Conservation (phyloP, 805 yeast genomes). For the Nakazawaea sp. region DNA sequence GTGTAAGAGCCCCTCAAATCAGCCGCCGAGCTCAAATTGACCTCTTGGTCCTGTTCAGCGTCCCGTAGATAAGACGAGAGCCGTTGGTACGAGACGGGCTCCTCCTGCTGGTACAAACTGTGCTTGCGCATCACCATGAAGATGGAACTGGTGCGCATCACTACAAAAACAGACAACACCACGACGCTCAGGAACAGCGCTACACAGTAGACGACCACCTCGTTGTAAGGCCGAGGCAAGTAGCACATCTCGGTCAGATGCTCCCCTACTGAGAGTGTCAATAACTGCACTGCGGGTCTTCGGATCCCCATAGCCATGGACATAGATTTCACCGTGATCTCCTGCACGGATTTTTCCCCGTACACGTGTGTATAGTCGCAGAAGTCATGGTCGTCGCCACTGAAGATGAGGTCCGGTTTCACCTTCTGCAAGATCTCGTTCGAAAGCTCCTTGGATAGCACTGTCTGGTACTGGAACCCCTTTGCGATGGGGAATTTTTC, state of each 20-base stretch:
- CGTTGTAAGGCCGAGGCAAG: constrained; percentile 38
- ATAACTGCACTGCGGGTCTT: constrained; percentile 70
- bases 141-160: constrained; percentile 5
- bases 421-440: constrained; percentile 48
- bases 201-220: constrained; percentile 29
- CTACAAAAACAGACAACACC: constrained; percentile 2
- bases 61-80: constrained; percentile 3
- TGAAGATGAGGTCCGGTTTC: constrained; percentile 64
- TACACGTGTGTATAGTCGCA: constrained; percentile 65
- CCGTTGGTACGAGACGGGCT: constrained; percentile 7
- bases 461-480: constrained; percentile 89
- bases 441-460: constrained; percentile 53
- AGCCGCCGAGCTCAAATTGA: not conserved
- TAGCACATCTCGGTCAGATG: constrained; percentile 27
- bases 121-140: not conserved
- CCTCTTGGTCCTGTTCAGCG: constrained; percentile 1
- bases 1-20: constrained; percentile 9
- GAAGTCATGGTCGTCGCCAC: constrained; percentile 97
- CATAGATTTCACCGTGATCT: constrained; percentile 78
- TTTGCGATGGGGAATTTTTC: constrained; percentile 57
- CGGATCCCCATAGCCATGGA: constrained; percentile 89
- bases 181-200: constrained; percentile 24
- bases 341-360: constrained; percentile 23
- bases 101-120: constrained; percentile 1
- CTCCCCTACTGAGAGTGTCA: constrained; percentile 36